phyloP scores from a whole-genome alignment of 1,284 basidiomycete species.

The Coriolopsis trogii region DNA sequence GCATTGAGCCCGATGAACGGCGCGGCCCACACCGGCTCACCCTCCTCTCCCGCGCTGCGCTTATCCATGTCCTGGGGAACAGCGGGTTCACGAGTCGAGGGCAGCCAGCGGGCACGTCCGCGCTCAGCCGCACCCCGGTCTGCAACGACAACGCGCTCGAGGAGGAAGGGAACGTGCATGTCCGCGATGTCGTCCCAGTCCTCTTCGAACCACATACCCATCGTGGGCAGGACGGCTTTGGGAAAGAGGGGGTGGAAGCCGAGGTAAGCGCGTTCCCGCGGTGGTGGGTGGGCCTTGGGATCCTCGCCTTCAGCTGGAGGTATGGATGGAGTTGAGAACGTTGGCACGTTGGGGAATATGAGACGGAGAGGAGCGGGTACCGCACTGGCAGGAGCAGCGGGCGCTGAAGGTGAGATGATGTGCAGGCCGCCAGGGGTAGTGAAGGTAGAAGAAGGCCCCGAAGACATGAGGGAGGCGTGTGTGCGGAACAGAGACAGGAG shows the following conservation, averaged over 20 bases:
- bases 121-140: conserved; percentile 71
- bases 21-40: conserved; percentile 49
- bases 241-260: conserved; percentile 64
- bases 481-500: conserved; percentile 81
- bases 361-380: conserved; percentile 73
- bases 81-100: conserved; percentile 20
- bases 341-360: conserved; percentile 68
- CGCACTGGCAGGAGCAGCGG: conserved; percentile 30
- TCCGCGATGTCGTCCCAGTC: conserved; percentile 79
- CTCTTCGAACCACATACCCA: conserved; percentile 66
- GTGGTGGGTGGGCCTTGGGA: conserved; percentile 33
- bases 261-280: conserved; percentile 31
- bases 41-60: conserved; percentile 21
- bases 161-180: conserved; percentile 68
- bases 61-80: conserved; percentile 26
- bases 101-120: conserved; percentile 37
- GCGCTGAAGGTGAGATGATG: conserved; percentile 46
- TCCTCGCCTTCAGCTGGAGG: conserved; percentile 22
- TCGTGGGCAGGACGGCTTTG: conserved; percentile 74
- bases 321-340: conserved; percentile 51
- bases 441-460: conserved; percentile 24
- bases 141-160: conserved; percentile 76
- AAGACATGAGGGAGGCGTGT: conserved; percentile 65
- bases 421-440: conserved; percentile 31
- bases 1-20: conserved; percentile 60